Percentiles rank a stretch among this genome's conserved stretches.
Evolutionary conservation across 2,329 filamentous ascomycete species (phyloP).

Genomic region (Trichothecium sympodiale): DNA sequence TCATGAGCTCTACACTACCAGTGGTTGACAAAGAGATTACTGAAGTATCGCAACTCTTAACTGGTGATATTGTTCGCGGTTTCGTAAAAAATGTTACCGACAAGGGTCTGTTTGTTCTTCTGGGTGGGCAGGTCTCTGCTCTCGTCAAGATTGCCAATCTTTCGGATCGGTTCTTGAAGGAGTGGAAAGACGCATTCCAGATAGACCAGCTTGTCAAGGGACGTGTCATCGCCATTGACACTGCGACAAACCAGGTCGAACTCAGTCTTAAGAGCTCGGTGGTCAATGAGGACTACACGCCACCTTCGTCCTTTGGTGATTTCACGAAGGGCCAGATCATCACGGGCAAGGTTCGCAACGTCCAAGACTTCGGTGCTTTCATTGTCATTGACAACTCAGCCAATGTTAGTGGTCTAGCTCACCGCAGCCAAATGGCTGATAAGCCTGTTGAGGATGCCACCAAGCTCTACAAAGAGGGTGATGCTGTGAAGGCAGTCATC

Average conservation of each 20-base stretch:
- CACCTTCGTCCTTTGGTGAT: conserved; percentile 64
- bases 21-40: conserved; percentile 74
- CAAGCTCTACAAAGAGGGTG: conserved; percentile 81
- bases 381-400: conserved; percentile 77
- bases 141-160: conserved; percentile 81
- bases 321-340: conserved; percentile 70
- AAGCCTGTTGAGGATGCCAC: conserved; percentile 71
- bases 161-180: conserved; percentile 83
- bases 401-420: conserved; percentile 88
- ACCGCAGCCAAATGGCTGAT: conserved; percentile 85
- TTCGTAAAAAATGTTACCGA: conserved; percentile 87
- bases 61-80: conserved; percentile 73
- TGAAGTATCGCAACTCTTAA: conserved; percentile 56
- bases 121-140: conserved; percentile 72
- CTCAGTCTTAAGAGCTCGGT: conserved; percentile 80
- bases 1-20: conserved; percentile 73
- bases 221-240: conserved; percentile 64
- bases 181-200: conserved; percentile 87
- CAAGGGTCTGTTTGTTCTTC: conserved; percentile 75
- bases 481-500: conserved; percentile 86
- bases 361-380: conserved; percentile 92
- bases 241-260: conserved; percentile 59
- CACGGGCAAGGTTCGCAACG: conserved; percentile 84
- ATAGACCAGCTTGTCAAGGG: conserved; percentile 85
- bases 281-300: conserved; percentile 67